Evolutionary conservation across 2,329 filamentous ascomycete genomes (phyloP), one percentile per base, ranked within the genome.

Genomic region (Cordyceps cateniannulata): DNA sequence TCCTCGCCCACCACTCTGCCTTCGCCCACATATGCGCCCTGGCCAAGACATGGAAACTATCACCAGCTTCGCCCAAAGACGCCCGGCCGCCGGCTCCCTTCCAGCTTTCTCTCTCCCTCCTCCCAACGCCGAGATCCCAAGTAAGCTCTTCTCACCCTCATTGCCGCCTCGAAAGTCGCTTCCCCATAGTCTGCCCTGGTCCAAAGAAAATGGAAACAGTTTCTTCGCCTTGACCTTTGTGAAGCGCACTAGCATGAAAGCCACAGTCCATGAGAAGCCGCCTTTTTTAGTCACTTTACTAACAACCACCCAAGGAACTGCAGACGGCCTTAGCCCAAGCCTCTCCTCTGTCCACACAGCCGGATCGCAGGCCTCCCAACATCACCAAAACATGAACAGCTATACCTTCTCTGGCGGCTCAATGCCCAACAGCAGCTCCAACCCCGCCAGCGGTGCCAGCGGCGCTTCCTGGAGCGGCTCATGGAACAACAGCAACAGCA

Each of bases 301-400:
- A 51, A 64, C 59, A 70, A 67, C 73, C 73, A 25, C 47, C 24
- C 14, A 75, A 79, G 81, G 81, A 73, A 77, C 81, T 63, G 77
- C 78, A 66, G 86, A 89, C 73, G 80, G 82, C 69, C 74, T 89
- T 68, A 85, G 79, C 75, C 86, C 80, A 63, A 80, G 79, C 66
- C 81, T 85, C 29, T 83, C 85, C 60, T 82, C 83, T 65, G 78
- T 86, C 59, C 83, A 86, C 66, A 85, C 80, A 64, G 80, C 77
- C 69, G 84, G 81, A 70, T 83, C 83, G 16, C 79, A 80, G 61
- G 78, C 81, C 66, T 83, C 85, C n/a, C 80, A 83, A 66, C 78
- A 79, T 55, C 77, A 82, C 65, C 75, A 79, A 62, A 69, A 71
- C 53, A 69, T 78, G 53, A 68, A 72, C 50, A 81, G 84, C 45